Evolutionary conservation across 2,329 filamentous ascomycete genomes (phyloP), one percentile per base, ranked within the genome.

Genomic region (Botrytis fabae): DNA sequence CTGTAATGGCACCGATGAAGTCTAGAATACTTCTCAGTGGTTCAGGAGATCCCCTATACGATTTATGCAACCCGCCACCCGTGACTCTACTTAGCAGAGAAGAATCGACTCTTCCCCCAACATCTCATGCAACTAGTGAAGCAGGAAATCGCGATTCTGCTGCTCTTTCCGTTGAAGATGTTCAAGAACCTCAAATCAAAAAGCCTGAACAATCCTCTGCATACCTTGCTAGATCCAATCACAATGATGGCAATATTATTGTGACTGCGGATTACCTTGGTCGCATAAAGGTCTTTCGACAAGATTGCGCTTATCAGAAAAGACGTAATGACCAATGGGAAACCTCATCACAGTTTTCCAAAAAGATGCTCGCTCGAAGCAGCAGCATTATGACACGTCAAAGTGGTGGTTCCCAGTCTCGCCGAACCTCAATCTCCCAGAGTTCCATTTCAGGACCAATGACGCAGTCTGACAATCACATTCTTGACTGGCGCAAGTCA

Each of bases 21-120:
- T 94, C 94, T 18, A 89, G 93, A 73, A 91, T 93, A 79, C 85
- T 96, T 2, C 86, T 99, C 0, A 91, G 92, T 69, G 87, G 89
- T 22, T 97, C 94, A 0, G 93, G 93, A 42, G 79, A 99, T 80
- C 95, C 96, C 1, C 89, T 99, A n/a, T 99, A 94, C 81, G 95
- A 98, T 78, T 86, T 98, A 1, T 98, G 96, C 85, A 98, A 98
- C 78, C 96, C 96, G 8, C 96, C 95, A 0, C 94, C 95, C 0
- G 90, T 98, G 25, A 95, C 90, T 10, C 85, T 98, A 28, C 86
- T 95, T 75, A 94, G 92, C 76, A 87, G 91, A 40, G 89, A 91
- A 32, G 93, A 96, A 78, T 87, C 87, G 25, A 80, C 83, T 69
- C 80, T 82, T 9, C 86, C 86, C 1, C 87, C 87, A 0, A 84